phyloP scores from a whole-genome alignment of 805 yeast species.

The Spathaspora boniae region DNA sequence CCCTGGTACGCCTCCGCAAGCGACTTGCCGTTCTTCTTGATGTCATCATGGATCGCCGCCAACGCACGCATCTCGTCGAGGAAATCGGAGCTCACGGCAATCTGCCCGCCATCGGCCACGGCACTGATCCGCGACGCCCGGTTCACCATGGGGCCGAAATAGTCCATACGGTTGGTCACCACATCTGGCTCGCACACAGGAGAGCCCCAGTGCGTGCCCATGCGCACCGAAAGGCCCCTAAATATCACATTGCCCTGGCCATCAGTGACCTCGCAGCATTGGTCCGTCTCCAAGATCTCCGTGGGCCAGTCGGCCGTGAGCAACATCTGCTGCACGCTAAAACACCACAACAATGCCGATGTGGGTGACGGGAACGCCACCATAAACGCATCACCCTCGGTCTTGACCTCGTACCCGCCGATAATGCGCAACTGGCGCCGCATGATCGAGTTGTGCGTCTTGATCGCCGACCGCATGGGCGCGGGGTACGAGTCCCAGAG shows the following conservation, averaged over 20 bases:
- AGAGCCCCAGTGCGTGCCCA: constrained; percentile 98
- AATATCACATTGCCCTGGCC: constrained; percentile 57
- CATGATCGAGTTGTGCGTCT: constrained; percentile 91
- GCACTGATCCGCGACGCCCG: constrained; percentile 91
- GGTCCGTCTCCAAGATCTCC: constrained; percentile 79
- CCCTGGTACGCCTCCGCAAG: constrained; percentile 46
- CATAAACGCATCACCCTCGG: constrained; percentile 99
- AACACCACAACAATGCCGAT: constrained; percentile 90
- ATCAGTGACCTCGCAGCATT: constrained; percentile 79
- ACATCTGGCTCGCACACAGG: constrained; percentile 96
- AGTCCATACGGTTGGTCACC: constrained; percentile 96
- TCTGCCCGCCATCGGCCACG: constrained; percentile 98
- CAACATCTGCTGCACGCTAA: constrained; percentile 84
- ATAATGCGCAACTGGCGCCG: constrained; percentile 86
- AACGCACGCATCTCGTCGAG: constrained; percentile 65
- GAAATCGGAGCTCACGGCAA: constrained; percentile 81
- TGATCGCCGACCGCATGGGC: constrained; percentile 96
- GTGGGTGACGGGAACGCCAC: constrained; percentile 94
- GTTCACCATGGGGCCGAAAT: constrained; percentile 98
- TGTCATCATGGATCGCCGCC: constrained; percentile 43
- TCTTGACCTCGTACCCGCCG: constrained; percentile 97
- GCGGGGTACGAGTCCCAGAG: constrained; percentile 91
- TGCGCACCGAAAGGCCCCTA: constrained; percentile 89
- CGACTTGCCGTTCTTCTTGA: constrained; percentile 22
- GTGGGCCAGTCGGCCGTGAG: constrained; percentile 90